Conservation (phyloP, 225 moss, liverwort and hornwort genomes). For the Rhytidiadelphus loreus region DNA sequence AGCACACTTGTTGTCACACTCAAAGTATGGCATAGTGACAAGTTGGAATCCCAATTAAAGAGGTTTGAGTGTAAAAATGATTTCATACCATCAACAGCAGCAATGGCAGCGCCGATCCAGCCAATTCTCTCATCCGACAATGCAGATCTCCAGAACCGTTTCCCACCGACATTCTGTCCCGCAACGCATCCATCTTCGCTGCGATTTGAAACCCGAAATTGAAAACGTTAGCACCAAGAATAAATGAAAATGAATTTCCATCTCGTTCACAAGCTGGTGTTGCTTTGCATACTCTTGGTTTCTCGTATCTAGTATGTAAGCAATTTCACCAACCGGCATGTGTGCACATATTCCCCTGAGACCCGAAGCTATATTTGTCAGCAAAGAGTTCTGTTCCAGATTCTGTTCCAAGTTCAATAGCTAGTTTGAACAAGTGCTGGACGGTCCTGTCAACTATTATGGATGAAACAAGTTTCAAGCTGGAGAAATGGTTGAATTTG, state of each 20-base stretch:
- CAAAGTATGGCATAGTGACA: background rate
- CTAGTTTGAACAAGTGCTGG: background rate
- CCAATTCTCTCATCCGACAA: conserved; percentile 18
- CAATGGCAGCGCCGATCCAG: conserved; percentile 33
- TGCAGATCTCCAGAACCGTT: conserved; percentile 15
- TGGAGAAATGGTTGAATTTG: background rate
- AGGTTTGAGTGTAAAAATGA: background rate
- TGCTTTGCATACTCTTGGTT: too few relatives aligned
- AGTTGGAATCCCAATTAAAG: background rate
- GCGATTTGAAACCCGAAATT: background rate
- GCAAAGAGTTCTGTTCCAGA: too few relatives aligned
- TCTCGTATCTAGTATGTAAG: background rate
- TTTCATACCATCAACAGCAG: conserved; percentile 34
- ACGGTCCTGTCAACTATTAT: background rate
- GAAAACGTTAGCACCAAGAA: background rate
- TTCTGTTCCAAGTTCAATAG: background rate
- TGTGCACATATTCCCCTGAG: background rate
- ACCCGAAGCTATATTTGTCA: background rate
- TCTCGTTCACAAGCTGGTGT: background rate
- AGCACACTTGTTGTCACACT: background rate
- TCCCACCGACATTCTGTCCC: background rate
- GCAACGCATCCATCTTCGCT: background rate
- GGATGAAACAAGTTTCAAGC: background rate
- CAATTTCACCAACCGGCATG: background rate
- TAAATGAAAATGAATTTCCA: background rate